Conservation (phyloP, 2,329 filamentous ascomycete genomes). For the Ophiobolus disseminans region DNA sequence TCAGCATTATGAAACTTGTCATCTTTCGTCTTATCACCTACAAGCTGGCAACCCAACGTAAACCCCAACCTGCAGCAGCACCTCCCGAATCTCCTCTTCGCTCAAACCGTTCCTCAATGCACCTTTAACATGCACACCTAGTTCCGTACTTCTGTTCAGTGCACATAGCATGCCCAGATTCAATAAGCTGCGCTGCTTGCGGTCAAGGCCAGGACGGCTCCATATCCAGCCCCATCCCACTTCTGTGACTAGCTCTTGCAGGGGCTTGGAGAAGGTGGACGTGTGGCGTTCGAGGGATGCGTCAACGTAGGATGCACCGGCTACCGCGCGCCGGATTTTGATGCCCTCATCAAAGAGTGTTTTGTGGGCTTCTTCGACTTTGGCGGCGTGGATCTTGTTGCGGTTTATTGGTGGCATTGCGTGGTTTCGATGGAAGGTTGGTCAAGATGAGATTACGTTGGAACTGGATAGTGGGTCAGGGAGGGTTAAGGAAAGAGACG, state of each 20-base stretch:
- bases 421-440: background rate
- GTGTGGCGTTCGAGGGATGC: conserved; percentile 59
- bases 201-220: conserved; percentile 59
- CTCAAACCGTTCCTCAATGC: conserved; percentile 67
- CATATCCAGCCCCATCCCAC: conserved; percentile 67
- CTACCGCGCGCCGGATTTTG: conserved; percentile 28
- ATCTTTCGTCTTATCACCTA: background rate
- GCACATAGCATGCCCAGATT: conserved; percentile 68
- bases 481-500: too few relatives aligned
- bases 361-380: conserved; percentile 17
- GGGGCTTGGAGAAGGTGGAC: conserved; percentile 61
- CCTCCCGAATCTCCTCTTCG: conserved; percentile 66
- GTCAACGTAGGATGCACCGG: conserved; percentile 65
- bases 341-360: conserved; percentile 22
- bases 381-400: conserved; percentile 4
- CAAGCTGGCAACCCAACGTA: conserved; percentile 46
- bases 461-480: too few relatives aligned
- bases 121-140: conserved; percentile 65
- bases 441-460: too few relatives aligned
- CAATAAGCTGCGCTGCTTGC: conserved; percentile 58
- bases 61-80: conserved; percentile 50
- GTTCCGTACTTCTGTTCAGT: conserved; percentile 62
- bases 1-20: background rate
- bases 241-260: conserved; percentile 67
- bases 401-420: conserved; percentile 2